Percentiles rank a stretch among this genome's conserved stretches.
Evolutionary conservation across 179 eudicot genomes (phyloP).

Genomic region (Sideroxylon spinosum): DNA sequence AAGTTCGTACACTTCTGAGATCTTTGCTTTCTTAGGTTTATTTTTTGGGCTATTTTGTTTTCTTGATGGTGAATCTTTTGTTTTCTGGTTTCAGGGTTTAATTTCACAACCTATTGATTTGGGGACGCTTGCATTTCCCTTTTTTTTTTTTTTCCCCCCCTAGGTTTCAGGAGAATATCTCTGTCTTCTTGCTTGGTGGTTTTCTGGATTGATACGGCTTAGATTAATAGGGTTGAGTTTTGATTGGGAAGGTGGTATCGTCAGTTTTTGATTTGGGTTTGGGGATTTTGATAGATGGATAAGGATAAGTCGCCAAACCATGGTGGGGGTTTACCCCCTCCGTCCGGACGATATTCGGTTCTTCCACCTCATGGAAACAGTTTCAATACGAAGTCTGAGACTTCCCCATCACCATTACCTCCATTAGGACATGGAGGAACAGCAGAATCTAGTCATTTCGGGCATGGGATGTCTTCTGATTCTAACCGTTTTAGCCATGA

Average conservation of each 20-base stretch:
- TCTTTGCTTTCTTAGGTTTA: background rate
- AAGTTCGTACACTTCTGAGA: background rate
- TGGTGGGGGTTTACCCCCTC: conserved; percentile 41
- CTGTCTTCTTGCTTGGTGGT: background rate
- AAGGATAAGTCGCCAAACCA: conserved; percentile 40
- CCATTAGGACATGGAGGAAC: conserved; percentile 30
- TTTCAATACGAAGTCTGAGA: conserved; percentile 29
- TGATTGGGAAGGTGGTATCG: background rate
- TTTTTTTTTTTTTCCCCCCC: too few relatives aligned
- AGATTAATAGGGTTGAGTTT: background rate
- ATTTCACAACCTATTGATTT: background rate
- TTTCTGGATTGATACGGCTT: background rate
- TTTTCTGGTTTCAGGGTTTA: background rate
- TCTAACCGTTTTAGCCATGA: conserved; percentile 60
- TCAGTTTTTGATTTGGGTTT: conserved; percentile 4
- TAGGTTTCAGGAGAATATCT: background rate
- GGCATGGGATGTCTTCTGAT: conserved; percentile 32
- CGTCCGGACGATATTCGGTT: conserved; percentile 36
- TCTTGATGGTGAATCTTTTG: background rate
- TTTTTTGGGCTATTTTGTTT: background rate
- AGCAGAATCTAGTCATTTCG: conserved; percentile 32
- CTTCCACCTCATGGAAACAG: conserved; percentile 28
- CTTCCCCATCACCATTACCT: conserved; percentile 32
- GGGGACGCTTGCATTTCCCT: background rate
- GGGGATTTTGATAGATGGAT: conserved; percentile 35